Base-by-base conservation (phyloP, 169 alveolate species). In the Eimeria maxima region DNA sequence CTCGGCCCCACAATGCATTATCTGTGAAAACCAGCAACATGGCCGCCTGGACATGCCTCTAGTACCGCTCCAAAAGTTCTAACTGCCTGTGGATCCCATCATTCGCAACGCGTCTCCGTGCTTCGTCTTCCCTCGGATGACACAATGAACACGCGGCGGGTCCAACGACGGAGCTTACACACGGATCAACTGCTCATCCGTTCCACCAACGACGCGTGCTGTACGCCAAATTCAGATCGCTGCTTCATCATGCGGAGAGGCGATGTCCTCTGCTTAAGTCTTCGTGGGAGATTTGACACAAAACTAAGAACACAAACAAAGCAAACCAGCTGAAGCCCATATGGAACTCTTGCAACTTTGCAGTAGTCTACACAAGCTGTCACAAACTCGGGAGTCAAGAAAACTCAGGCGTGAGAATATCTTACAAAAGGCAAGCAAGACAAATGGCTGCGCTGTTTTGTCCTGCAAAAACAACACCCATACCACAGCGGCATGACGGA, bases 341-440 rank as follows among this genome's bases (percentile, higher is more conserved):
- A 50, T 11, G 55, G 22, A 53, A 50, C 83, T 38, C 5, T 16
- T 38, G 29, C 53, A 73, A 38, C 83, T 73, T 29, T 7, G 83
- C 14, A 38, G 33, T 29, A 38, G 27, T 5, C 14, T 14, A 45
- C 11, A 16, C 29, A 38, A 18, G n/a, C 50, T 29, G 83, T 14
- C 53, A 38, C 50, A 29, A 38, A 38, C 55, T 73, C 83, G 27
- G 55, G 18, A 3, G 29, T 14, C 6, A 22, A 8, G 78, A 69
- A 18, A 69, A 29, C 78, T 69, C 14, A 38, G 33, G 83, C 53
- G 6, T 38, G 83, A 38, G 33, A 16, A 18, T 33, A 33, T 42
- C 94, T 87, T 65, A 87, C 94, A 87, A 87, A 87, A 87, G 94
- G 94, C 94, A 87, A 65, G 83, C 94, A 87, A 87, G 94, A 87